Evolutionary conservation across 1,284 basidiomycete genomes (phyloP), one percentile per base, ranked within the genome.

Genomic region (Rhizopogon parksii): DNA sequence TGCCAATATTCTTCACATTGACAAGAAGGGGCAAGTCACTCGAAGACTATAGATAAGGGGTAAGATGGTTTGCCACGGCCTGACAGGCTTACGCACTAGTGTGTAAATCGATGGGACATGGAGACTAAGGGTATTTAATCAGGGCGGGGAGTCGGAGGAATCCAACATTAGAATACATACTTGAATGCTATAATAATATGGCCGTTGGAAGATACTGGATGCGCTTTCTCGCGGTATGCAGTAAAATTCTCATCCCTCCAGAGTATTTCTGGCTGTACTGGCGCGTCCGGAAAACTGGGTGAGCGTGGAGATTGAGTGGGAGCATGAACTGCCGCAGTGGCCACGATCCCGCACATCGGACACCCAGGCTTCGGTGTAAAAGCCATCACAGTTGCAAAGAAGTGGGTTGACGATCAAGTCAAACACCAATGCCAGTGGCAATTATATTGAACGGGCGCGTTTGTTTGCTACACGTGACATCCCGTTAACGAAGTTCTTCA

Each of bases 201-300:
- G 1, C 78, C 84, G 60, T 75, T 79, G 59, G 77, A 79, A 8
- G 83, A 86, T 35, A 87, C 79, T 1, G 85, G 83, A 56, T 84
- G 73, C 6, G 70, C 75, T 60, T 73, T 80, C 68, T 88, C 85
- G 55, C 78, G 73, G 63, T 85, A 88, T 5, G 75, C 78, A 19
- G 85, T 87, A 56, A 88, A 83, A 65, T 85, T 85, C 53, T 83
- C 80, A 62, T 88, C 85, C 54, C 77, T 76, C 81, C 82, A 86
- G 14, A 88, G 71, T 46, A 87, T 71, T 55, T 86, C 81, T 19
- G 75, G 75, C 50, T 75, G 70, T 9, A 68, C 73, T 38, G 74
- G 72, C 49, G 71, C 68, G 8, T 70, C 57, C 8, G 74, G 68
- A 52, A 74, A 74, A 0, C 73, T 67, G 2, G 77, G 73, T 1